phyloP scores from a whole-genome alignment of 169 alveolate genomes.

The Plasmodium coatneyi region DNA sequence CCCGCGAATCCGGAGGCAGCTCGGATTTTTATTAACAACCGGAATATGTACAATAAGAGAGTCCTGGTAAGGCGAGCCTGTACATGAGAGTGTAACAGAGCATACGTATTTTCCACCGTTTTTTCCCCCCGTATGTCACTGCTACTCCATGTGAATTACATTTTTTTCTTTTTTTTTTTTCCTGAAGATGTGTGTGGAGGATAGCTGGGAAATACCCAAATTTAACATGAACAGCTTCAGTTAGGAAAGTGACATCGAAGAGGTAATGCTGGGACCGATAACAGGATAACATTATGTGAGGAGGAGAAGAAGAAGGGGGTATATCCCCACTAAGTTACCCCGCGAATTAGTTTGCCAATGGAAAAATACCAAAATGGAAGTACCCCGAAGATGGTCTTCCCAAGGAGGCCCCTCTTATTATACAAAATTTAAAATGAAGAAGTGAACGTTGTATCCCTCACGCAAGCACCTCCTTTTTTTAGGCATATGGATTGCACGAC shows the following conservation, averaged over 20 bases:
- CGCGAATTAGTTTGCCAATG: neutral
- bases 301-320: neutral
- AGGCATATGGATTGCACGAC: neutral
- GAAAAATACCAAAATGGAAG: neutral
- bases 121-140: neutral
- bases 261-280: neutral
- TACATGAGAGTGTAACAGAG: conserved; percentile 85
- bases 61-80: conserved; percentile 72
- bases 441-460: neutral
- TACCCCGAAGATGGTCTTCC: neutral
- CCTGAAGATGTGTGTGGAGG: conserved; percentile 70
- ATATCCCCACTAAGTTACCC: neutral
- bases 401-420: neutral
- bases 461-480: neutral
- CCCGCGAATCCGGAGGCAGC: conserved; percentile 98
- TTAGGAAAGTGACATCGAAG: neutral
- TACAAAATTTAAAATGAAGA: conserved; percentile 1
- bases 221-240: conserved; percentile 44
- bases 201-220: conserved; percentile 75
- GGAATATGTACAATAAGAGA: conserved; percentile 74
- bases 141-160: neutral
- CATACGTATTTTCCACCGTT: conserved; percentile 73
- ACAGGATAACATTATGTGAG: neutral
- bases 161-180: conserved; percentile 5
- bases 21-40: conserved; percentile 87